Conservation (phyloP, 306 rosid species). For the Vigna nakashimae region DNA sequence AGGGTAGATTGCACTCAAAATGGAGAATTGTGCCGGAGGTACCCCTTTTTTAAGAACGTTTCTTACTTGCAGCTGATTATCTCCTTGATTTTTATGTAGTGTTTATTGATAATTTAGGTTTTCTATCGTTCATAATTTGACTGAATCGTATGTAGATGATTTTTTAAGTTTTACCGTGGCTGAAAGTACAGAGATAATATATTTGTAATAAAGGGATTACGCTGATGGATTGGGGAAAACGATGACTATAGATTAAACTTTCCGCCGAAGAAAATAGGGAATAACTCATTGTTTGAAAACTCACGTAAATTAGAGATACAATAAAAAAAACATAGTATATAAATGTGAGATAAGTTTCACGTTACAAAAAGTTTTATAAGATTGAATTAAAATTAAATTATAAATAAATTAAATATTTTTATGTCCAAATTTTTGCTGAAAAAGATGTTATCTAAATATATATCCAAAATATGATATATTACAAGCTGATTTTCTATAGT, state of each 20-base stretch:
- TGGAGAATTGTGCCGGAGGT: slow-evolving; percentile 85
- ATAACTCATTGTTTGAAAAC: neutral
- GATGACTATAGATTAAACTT: neutral
- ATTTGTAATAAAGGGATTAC: neutral
- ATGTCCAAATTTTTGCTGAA: too few relatives aligned
- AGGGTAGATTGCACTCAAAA: slow-evolving; percentile 89
- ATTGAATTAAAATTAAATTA: too few relatives aligned
- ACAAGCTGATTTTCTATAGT: too few relatives aligned
- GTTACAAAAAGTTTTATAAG: too few relatives aligned
- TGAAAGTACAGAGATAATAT: slow-evolving; percentile 5
- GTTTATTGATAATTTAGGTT: neutral
- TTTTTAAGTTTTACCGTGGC: slow-evolving; percentile 3
- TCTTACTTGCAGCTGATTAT: slow-evolving; percentile 30
- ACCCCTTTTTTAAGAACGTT: slow-evolving; percentile 35
- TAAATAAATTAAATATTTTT: too few relatives aligned
- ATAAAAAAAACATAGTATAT: too few relatives aligned
- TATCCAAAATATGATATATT: too few relatives aligned
- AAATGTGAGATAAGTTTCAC: too few relatives aligned
- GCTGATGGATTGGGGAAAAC: neutral
- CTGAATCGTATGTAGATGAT: neutral
- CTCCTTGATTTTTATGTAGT: neutral
- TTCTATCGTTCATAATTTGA: neutral
- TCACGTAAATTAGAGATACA: too few relatives aligned
- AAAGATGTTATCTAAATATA: too few relatives aligned
- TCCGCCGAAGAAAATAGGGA: neutral